Evolutionary conservation across 805 yeast genomes (phyloP).

Genomic region (Candida methanosorbosa): DNA sequence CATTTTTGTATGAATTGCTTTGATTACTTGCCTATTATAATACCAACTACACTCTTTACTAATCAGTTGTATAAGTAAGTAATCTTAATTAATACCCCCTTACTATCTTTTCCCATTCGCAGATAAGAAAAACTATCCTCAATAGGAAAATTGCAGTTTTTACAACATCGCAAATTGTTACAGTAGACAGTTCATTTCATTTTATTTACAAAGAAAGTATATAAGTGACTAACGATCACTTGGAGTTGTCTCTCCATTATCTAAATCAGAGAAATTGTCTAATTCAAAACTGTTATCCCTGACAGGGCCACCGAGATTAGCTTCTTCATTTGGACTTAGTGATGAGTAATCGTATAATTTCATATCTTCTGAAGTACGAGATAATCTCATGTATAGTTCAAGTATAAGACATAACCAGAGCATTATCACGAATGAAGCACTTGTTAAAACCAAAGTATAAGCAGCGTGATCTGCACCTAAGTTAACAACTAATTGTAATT

Average conservation of each 20-base stretch:
- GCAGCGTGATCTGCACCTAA: slow-evolving; percentile 82
- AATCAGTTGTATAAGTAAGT: too few species aligned
- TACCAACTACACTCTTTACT: too few species aligned
- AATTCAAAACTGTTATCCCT: slow-evolving; percentile 14
- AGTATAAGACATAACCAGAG: slow-evolving; percentile 58
- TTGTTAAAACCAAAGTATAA: slow-evolving; percentile 60
- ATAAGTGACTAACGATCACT: not conserved
- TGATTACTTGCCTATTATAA: too few species aligned
- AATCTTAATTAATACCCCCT: too few species aligned
- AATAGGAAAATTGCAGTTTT: too few species aligned
- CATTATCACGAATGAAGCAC: slow-evolving; percentile 66
- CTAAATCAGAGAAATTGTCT: slow-evolving; percentile 18
- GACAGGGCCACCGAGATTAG: slow-evolving; percentile 1
- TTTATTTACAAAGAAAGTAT: too few species aligned
- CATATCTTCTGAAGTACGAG: slow-evolving; percentile 4
- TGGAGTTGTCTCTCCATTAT: slow-evolving; percentile 2
- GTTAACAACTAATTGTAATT: slow-evolving; percentile 57
- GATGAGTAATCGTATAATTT: not conserved
- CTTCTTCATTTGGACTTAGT: slow-evolving; percentile 4
- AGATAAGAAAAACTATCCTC: too few species aligned
- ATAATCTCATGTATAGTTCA: slow-evolving; percentile 46
- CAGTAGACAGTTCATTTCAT: too few species aligned
- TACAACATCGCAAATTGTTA: too few species aligned
- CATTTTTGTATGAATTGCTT: slow-evolving; percentile 23
- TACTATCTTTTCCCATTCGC: too few species aligned